Percentiles rank a stretch among this genome's conserved stretches.
Conservation (phyloP, 2,329 filamentous ascomycete species). For the Neopestalotiopsis sp. region DNA sequence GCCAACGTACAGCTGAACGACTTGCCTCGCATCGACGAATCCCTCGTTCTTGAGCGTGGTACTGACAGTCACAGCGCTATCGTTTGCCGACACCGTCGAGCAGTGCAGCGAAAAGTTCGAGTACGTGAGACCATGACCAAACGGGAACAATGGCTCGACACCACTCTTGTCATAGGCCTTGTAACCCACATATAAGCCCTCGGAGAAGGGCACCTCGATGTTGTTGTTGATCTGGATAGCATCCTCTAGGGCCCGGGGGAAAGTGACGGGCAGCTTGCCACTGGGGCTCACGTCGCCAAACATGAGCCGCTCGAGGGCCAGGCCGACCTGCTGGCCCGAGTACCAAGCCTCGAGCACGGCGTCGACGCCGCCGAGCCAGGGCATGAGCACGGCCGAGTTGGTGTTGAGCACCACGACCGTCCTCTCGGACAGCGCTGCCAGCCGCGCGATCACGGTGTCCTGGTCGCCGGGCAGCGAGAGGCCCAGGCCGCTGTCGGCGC, state of each 20-base stretch:
- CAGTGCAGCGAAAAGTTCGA: constrained; percentile 1
- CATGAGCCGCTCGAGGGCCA: constrained; percentile 21
- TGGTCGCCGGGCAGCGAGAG: constrained; percentile 20
- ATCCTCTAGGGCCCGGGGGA: constrained; percentile 16
- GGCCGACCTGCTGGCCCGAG: constrained; percentile 18
- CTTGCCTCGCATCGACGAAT: constrained; percentile 19
- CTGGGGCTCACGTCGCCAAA: constrained; percentile 21
- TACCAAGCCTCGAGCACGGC: constrained; percentile 18
- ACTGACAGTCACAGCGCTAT: constrained; percentile 16
- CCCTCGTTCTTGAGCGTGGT: constrained; percentile 26
- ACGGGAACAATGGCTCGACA: neutral
- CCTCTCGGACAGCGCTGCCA: neutral
- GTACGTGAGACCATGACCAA: constrained; percentile 7
- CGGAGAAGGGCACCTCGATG: constrained; percentile 2
- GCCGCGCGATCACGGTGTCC: constrained; percentile 14
- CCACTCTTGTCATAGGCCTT: constrained; percentile 9
- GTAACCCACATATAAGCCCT: constrained; percentile 10
- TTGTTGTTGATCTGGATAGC: constrained; percentile 13
- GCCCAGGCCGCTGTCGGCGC: constrained; percentile 22
- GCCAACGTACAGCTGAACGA: constrained; percentile 8
- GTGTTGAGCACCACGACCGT: constrained; percentile 20
- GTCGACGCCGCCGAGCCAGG: constrained; percentile 13
- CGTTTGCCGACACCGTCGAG: neutral
- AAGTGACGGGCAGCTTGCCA: constrained; percentile 22
- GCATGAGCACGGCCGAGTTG: constrained; percentile 19